Evolutionary conservation across 176 grass and related monocot genomes (phyloP).

Genomic region (Musa schizocarpa): DNA sequence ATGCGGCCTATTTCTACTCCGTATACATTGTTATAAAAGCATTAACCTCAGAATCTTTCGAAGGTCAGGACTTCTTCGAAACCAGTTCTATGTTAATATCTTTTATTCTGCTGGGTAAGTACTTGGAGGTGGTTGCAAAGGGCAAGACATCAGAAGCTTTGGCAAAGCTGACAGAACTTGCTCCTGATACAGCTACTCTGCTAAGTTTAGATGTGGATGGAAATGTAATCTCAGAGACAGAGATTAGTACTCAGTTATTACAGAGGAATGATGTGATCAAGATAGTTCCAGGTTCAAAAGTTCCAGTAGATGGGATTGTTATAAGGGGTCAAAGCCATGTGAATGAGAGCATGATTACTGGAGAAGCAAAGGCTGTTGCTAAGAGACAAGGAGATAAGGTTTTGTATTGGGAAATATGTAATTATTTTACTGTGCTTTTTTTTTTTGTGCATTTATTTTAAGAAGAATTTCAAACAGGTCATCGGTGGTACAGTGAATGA

Average conservation of each 20-base stretch:
- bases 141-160: slow-evolving; percentile 97
- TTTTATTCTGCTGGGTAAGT: slow-evolving; percentile 96
- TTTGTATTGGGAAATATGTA: neutral
- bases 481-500: slow-evolving; percentile 98
- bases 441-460: slow-evolving; percentile 8
- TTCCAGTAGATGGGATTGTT: slow-evolving; percentile 91
- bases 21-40: slow-evolving; percentile 76
- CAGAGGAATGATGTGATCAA: slow-evolving; percentile 98
- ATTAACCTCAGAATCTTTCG: slow-evolving; percentile 54
- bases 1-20: slow-evolving; percentile 96
- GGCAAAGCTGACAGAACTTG: slow-evolving; percentile 85
- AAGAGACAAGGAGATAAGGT: slow-evolving; percentile 96
- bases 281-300: slow-evolving; percentile 94
- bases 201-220: slow-evolving; percentile 63
- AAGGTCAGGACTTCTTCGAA: slow-evolving; percentile 96
- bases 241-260: slow-evolving; percentile 88
- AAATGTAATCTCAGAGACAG: slow-evolving; percentile 67
- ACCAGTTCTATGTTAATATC: slow-evolving; percentile 98
- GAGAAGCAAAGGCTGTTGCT: slow-evolving; percentile 80
- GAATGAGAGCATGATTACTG: slow-evolving; percentile 99
- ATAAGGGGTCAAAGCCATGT: slow-evolving; percentile 92
- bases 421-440: neutral
- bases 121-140: slow-evolving; percentile 82
- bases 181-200: slow-evolving; percentile 82
- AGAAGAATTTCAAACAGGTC: slow-evolving; percentile 37